Percentiles rank a stretch among this genome's conserved stretches.
Conservation (phyloP, 257 asterid species). For the Perilla frutescens region DNA sequence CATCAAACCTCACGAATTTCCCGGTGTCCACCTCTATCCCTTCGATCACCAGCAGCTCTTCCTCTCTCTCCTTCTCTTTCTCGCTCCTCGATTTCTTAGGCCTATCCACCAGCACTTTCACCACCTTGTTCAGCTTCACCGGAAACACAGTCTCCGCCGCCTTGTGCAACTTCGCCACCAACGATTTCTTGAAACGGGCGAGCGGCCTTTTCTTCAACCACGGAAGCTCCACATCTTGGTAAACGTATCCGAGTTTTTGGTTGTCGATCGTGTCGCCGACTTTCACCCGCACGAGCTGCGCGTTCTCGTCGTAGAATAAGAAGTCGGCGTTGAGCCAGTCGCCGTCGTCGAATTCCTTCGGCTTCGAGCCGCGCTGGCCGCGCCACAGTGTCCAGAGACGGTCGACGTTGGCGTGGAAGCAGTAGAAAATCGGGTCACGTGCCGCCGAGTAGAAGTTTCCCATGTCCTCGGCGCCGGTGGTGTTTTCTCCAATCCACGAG, state of each 20-base stretch:
- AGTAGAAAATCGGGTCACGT: slow-evolving; percentile 45
- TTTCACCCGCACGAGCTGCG: slow-evolving; percentile 45
- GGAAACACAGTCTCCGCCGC: slow-evolving; percentile 39
- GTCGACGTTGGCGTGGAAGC: slow-evolving; percentile 52
- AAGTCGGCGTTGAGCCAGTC: slow-evolving; percentile 50
- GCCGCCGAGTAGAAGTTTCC: slow-evolving; percentile 56
- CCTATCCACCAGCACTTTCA: slow-evolving; percentile 49
- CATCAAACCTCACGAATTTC: slow-evolving; percentile 49
- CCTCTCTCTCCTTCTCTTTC: slow-evolving; percentile 43
- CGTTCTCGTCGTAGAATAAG: slow-evolving; percentile 52
- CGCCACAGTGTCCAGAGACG: slow-evolving; percentile 59
- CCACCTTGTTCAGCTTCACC: slow-evolving; percentile 45
- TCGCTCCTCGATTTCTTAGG: slow-evolving; percentile 47
- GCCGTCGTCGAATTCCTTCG: slow-evolving; percentile 38
- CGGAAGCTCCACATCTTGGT: slow-evolving; percentile 46
- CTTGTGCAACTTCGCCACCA: slow-evolving; percentile 28
- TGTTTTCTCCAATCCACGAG: slow-evolving; percentile 47
- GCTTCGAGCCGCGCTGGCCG: slow-evolving; percentile 33
- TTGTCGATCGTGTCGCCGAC: slow-evolving; percentile 41
- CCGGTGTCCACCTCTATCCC: slow-evolving; percentile 46
- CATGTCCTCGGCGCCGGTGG: slow-evolving; percentile 49
- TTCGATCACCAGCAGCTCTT: slow-evolving; percentile 49
- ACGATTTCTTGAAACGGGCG: slow-evolving; percentile 39
- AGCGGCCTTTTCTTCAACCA: slow-evolving; percentile 48
- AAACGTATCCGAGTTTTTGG: slow-evolving; percentile 45